Conservation (phyloP, 306 rosid genomes). For the Clitoria ternatea region DNA sequence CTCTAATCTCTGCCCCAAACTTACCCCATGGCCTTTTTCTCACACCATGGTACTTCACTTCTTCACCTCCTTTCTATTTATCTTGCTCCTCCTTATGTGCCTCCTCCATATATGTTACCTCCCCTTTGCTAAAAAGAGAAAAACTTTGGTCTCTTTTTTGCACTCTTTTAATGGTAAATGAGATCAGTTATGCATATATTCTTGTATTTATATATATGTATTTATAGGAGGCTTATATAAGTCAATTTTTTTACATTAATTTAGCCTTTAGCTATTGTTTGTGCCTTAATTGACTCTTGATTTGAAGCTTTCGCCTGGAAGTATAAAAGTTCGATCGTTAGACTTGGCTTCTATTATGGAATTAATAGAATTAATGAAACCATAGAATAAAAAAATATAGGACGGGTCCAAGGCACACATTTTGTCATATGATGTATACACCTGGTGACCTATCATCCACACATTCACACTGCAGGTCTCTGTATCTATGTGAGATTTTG, state of each 20-base stretch:
- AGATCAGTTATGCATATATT: not conserved
- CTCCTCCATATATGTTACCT: conserved; percentile 17
- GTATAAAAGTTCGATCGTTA: not conserved
- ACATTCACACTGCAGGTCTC: not conserved
- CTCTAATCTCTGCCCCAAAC: conserved; percentile 68
- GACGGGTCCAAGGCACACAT: not conserved
- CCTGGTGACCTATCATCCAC: not conserved
- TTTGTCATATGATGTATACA: not conserved
- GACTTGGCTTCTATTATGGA: not conserved
- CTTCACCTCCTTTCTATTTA: conserved; percentile 31
- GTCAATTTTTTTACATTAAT: too few species aligned
- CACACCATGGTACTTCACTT: conserved; percentile 55
- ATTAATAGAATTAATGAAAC: not conserved
- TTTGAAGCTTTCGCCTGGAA: not conserved
- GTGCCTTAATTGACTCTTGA: too few species aligned
- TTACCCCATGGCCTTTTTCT: conserved; percentile 77
- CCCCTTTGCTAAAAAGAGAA: not conserved
- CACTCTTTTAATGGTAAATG: not conserved
- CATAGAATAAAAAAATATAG: not conserved
- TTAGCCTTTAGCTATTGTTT: too few species aligned
- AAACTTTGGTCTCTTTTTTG: not conserved
- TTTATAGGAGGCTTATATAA: not conserved
- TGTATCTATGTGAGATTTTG: too few species aligned
- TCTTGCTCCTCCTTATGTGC: conserved; percentile 21
- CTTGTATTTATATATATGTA: not conserved